Conservation (phyloP, 345 rosid genomes). For the Rhodomyrtus tomentosa region DNA sequence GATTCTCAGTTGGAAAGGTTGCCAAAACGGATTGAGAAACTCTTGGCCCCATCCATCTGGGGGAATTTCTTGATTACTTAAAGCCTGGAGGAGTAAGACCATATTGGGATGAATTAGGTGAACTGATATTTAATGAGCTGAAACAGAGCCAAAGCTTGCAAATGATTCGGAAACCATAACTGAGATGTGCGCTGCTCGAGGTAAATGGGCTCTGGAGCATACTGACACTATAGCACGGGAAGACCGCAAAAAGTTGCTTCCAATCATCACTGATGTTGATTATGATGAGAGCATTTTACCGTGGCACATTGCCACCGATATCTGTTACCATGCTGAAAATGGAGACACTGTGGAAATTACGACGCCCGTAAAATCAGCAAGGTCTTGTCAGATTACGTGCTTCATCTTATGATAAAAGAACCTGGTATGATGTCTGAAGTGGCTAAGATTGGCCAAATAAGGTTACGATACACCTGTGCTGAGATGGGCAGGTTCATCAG, state of each 20-base stretch:
- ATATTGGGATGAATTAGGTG: fast-evolving
- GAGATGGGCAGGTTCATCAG: background rate
- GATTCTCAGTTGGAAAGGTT: background rate
- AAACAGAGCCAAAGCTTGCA: background rate
- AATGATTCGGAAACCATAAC: background rate
- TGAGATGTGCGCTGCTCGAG: background rate
- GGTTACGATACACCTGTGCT: background rate
- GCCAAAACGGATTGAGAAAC: background rate
- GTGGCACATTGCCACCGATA: background rate
- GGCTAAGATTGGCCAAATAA: background rate
- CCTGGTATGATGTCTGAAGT: background rate
- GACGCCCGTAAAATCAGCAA: too few relatives aligned
- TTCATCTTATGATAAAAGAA: background rate
- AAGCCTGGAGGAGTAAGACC: background rate
- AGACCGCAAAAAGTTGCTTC: background rate
- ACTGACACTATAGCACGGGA: too few relatives aligned
- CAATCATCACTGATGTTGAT: background rate
- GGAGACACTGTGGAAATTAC: too few relatives aligned
- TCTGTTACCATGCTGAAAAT: too few relatives aligned
- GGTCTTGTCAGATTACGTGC: background rate
- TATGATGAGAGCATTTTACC: background rate
- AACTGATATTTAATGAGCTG: background rate
- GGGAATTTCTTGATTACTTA: background rate
- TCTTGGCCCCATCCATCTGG: background rate
- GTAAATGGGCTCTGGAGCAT: background rate